Evolutionary conservation across 2,329 filamentous ascomycete genomes (phyloP).

Genomic region (Akanthomyces uredinophilus): DNA sequence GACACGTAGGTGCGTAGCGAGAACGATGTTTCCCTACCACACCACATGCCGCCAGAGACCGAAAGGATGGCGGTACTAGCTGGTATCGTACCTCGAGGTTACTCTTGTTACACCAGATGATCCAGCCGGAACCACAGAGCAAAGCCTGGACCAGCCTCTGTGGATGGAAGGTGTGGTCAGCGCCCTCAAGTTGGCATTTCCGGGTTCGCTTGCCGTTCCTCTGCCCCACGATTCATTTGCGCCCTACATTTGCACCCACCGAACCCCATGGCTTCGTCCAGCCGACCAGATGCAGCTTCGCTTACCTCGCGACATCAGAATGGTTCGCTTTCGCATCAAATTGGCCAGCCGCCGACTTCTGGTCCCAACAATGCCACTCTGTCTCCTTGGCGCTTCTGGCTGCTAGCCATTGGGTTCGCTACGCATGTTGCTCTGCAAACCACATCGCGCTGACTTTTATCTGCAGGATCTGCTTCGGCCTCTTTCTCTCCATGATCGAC

Average conservation of each 20-base stretch:
- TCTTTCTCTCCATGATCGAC: slow-evolving; percentile 54
- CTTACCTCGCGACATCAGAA: neutral
- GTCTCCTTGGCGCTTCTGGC: slow-evolving; percentile 5
- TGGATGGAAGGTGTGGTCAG: too few species aligned
- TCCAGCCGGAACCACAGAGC: too few species aligned
- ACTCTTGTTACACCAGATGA: too few species aligned
- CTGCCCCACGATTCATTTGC: neutral
- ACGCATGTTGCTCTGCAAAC: neutral
- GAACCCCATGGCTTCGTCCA: neutral
- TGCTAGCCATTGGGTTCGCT: slow-evolving; percentile 7
- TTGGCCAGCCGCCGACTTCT: neutral
- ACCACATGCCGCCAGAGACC: too few species aligned
- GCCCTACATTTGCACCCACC: neutral
- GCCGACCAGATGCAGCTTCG: neutral
- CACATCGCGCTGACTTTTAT: neutral
- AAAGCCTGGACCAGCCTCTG: too few species aligned
- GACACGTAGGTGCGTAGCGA: too few species aligned
- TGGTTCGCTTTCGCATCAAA: neutral
- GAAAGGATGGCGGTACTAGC: too few species aligned
- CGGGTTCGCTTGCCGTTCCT: neutral
- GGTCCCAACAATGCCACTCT: neutral
- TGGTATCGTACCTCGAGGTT: too few species aligned
- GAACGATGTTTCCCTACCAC: too few species aligned
- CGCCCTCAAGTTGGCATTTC: too few species aligned
- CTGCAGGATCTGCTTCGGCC: slow-evolving; percentile 42